Conservation (phyloP, 805 yeast species). For the Ogataea zsoltii region DNA sequence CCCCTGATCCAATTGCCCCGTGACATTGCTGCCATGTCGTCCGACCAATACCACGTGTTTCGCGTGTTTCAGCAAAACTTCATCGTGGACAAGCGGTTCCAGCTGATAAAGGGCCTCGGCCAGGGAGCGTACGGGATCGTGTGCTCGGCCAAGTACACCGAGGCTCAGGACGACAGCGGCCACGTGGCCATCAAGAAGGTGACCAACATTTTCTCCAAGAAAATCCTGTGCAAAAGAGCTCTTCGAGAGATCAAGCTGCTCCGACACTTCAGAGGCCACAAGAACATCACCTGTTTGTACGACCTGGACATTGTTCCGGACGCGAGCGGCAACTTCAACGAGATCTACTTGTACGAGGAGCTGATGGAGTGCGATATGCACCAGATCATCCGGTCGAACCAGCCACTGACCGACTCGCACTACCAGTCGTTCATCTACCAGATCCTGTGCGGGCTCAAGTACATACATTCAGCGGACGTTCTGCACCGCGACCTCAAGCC, state of each 20-base stretch:
- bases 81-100: constrained; percentile 84
- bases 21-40: constrained; percentile 8
- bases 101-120: constrained; percentile 89
- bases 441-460: constrained; percentile 88
- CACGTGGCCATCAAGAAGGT: constrained; percentile 94
- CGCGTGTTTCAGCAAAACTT: constrained; percentile 87
- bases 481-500: constrained; percentile 95
- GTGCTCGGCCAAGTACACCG: constrained; percentile 85
- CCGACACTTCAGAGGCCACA: constrained; percentile 94
- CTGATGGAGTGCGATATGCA: constrained; percentile 99
- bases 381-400: constrained; percentile 92
- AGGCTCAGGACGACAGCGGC: constrained; percentile 72
- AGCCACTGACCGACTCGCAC: constrained; percentile 91
- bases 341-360: constrained; percentile 91
- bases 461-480: constrained; percentile 94
- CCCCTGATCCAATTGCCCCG: too few species aligned
- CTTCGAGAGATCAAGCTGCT: constrained; percentile 85
- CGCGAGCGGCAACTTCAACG: constrained; percentile 72
- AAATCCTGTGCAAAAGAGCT: constrained; percentile 88
- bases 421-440: constrained; percentile 93
- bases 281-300: constrained; percentile 91
- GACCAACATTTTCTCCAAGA: constrained; percentile 89
- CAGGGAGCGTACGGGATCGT: constrained; percentile 99
- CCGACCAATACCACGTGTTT: constrained; percentile 34
- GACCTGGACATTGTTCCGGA: constrained; percentile 90